Base-by-base conservation (phyloP, 2,329 filamentous ascomycete genomes). In the Botrytis tulipae region DNA sequence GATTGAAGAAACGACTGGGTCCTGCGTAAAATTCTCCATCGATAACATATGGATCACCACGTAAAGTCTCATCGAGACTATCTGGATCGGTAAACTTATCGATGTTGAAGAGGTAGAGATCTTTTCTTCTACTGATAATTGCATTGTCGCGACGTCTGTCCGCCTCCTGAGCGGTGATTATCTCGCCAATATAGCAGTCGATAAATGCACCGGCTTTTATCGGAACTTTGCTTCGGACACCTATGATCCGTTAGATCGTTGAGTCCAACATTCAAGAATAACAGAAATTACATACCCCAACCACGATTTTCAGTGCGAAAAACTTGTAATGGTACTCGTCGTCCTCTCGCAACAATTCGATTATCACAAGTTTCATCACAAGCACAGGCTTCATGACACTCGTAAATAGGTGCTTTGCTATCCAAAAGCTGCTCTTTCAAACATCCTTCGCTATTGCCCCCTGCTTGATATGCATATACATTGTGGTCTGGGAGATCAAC, bases 1-100 rank as follows among this genome's bases (percentile, higher is more conserved):
- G 93, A 78, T 96, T 96, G 81, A 95, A 92, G 82, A 95, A 96
- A 4, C 93, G 88, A 0, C 92, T 93, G 0, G 92, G 92, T 0
- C 92, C 92, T 0, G 93, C 92, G 84, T 91, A 89, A 80, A 92
- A 92, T 80, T 95, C 91, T 18, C 93, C 93, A 73, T 91, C 90
- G 0, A 90, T 87, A 76, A 90, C 89, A 6, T 92, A 82, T 25
- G 89, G 85, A 9, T 86, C 83, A 0, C 86, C 87, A 5, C 85
- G 84, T 0, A 92, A 84, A 1, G 88, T 84, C n/a, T 84, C 82
- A 74, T 91, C 88, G 16, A 85, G 82, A 1, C 87, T 89, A 9
- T 85, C 77, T 0, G 85, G 83, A 72, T 92, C 87, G 0, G 85
- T 88, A 80, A 95, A 95, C 80, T 96, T 96, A 84, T 97, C 93